These are phyloP conservation scores for Mucor racemosus DNA, from an alignment of 371 early-diverging fungal species.

Conservation along the genomic window DNA sequence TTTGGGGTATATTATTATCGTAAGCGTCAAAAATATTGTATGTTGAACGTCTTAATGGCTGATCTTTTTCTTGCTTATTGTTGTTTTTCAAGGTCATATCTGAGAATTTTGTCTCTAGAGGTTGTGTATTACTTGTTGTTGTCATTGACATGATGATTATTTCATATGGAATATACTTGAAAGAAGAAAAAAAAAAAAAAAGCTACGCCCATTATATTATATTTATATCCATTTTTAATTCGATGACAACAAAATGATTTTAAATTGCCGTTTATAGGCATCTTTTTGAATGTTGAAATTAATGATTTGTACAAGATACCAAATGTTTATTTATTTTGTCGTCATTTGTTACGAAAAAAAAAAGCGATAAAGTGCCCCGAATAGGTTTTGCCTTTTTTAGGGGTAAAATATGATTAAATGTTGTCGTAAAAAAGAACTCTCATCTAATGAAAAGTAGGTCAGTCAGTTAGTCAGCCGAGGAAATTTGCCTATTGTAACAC, in stretches of 20 bases:
- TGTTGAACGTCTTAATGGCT: constrained; percentile 12
- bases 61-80: neutral
- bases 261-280: neutral
- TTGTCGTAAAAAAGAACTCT: neutral
- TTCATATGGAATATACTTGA: constrained; percentile 1
- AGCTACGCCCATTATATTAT: neutral
- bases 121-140: neutral
- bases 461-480: neutral
- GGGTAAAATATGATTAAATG: neutral
- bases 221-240: neutral
- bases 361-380: neutral
- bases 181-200: neutral
- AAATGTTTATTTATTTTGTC: neutral
- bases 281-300: too few relatives aligned
- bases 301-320: too few relatives aligned
- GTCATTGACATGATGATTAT: constrained; percentile 2
- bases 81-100: constrained; percentile 1
- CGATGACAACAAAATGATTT: neutral
- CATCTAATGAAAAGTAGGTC: neutral
- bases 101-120: neutral
- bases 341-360: neutral
- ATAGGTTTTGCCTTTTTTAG: neutral
- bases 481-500: neutral
- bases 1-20: constrained; percentile 2
- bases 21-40: constrained; percentile 16